A percentile compares a stretch with the other conserved stretches of the same genome.
Conservation (phyloP, 176 grass and related monocot species). For the Eragrostis curvula region DNA sequence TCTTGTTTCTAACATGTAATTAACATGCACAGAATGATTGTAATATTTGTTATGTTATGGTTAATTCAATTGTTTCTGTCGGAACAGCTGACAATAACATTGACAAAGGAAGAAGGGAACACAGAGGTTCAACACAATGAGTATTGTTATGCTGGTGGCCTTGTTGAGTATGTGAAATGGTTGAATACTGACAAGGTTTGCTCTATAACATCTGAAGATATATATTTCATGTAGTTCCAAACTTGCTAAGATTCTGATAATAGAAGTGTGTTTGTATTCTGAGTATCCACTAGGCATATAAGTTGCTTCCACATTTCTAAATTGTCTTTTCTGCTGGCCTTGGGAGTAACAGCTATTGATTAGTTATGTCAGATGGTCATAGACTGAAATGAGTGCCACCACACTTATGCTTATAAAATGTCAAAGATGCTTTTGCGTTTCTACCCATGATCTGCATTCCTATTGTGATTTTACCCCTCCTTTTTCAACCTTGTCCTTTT, state of each 20-base stretch:
- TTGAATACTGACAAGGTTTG: conserved; percentile 97
- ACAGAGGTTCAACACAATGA: conserved; percentile 70
- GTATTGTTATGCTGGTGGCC: conserved; percentile 92
- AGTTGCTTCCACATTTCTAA: conserved; percentile 14
- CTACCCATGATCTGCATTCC: no score
- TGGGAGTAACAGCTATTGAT: neutral
- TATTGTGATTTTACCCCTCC: no score
- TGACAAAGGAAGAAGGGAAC: conserved; percentile 78
- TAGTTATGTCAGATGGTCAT: conserved; percentile 12
- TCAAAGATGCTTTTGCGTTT: neutral
- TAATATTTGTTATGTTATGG: conserved; percentile 25
- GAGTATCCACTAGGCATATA: neutral
- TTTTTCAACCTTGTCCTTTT: no score
- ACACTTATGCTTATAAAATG: conserved; percentile 1
- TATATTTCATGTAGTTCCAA: conserved; percentile 21
- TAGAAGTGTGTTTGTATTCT: neutral
- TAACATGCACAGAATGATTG: neutral
- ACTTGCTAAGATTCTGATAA: conserved; percentile 14
- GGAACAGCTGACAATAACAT: conserved; percentile 79
- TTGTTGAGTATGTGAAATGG: conserved; percentile 97
- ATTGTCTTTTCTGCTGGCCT: conserved; percentile 28
- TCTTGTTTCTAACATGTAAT: conserved; percentile 19
- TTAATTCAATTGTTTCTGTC: conserved; percentile 34
- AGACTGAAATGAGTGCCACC: conserved; percentile 16
- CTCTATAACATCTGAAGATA: conserved; percentile 14